Base-by-base conservation (phyloP, 1,284 basidiomycete species). In the Cutaneotrichosporon spelunceum region DNA sequence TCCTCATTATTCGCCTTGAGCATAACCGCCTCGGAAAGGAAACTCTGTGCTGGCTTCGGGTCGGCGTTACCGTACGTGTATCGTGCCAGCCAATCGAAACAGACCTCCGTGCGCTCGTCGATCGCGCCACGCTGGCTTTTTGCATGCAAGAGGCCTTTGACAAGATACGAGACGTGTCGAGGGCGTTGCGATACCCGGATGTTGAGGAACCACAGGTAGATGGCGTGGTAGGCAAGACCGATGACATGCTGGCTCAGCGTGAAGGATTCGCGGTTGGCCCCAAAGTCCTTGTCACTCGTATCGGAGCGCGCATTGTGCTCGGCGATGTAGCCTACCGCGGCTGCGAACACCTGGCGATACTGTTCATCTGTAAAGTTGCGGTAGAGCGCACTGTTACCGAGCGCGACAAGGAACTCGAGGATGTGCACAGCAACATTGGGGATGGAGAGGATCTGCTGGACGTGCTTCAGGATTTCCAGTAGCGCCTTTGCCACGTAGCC, bases 71-170 rank as follows among this genome's bases (percentile, higher is more conserved):
- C 91, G 72, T 95, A 97, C 0, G 95, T 90, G 75, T 96, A 97
- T 19, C 96, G 85, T 21, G 93, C 90, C 8, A 99, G 83, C 90
- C 95, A 99, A 78, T 99, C 96, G 72, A 99, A 95, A 75, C 93
- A 96, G 24, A 98, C 94, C 76, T 98, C 92, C 0, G 93, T 93
- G 52, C 90, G 88, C 68, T 92, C 92, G 73, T 98, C 93, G 2
- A 96, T 82, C 45, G 85, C 82, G 4, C 82, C 80, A 56, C 86
- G 85, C 24, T 86, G 87, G 64, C 91, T 89, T 77, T 95, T 94
- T 13, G 93, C 93, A 48, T 94, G 83, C 14, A 95, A 82, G 4
- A 99, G 83, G 67, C 93, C 90, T 9, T 89, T 85, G 1, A 89
- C 89, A 74, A 99, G 93, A 78, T 90, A 93, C 33, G 86, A 84